These are phyloP conservation scores for Tetrahymena thermophila DNA, from an alignment of 73 alveolate genomes.

Conservation along the genomic window DNA sequence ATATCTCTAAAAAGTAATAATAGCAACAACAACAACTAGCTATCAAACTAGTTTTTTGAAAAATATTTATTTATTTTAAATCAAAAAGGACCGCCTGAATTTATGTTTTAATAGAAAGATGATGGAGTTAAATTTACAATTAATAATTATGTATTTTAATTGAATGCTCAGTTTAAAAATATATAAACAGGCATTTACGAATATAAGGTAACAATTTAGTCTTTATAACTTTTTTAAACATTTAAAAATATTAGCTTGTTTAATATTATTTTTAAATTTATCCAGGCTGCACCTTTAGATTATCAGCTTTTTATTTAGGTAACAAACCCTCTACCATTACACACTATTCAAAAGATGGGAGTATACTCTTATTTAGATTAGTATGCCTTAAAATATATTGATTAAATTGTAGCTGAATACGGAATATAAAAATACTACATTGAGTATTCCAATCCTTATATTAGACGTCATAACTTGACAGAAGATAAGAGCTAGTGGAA, in stretches of 20 bases:
- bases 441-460: background rate
- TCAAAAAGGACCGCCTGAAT: background rate
- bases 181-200: background rate
- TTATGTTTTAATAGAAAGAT: background rate
- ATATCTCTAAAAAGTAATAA: background rate
- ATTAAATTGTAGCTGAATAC: background rate
- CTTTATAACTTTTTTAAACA: background rate
- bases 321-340: background rate
- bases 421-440: background rate
- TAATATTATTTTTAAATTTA: background rate
- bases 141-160: background rate
- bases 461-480: background rate
- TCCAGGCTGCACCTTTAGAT: background rate
- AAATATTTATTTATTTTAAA: background rate
- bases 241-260: background rate
- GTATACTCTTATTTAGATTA: background rate
- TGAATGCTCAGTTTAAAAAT: background rate
- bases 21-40: background rate
- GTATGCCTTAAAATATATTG: background rate
- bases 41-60: background rate
- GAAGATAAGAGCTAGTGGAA: background rate
- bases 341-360: background rate
- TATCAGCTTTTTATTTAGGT: background rate
- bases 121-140: background rate
- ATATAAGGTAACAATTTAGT: background rate